phyloP scores from a whole-genome alignment of 371 early-diverging fungal genomes.

The Lichtheimia ramosa region DNA sequence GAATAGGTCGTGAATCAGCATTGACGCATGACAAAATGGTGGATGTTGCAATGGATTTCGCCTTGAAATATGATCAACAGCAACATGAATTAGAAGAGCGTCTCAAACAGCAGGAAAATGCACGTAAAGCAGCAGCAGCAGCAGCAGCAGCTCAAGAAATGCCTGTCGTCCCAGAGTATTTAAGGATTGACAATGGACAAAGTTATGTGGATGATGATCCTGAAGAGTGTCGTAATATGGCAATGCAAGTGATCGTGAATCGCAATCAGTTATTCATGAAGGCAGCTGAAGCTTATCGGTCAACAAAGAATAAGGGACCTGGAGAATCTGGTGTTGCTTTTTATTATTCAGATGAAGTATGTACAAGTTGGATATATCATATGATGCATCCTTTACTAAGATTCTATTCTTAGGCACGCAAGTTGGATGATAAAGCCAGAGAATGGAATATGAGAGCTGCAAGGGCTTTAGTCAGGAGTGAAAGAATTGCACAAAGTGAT shows the following conservation, averaged over 20 bases:
- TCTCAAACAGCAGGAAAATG: constrained; percentile 9
- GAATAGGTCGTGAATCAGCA: constrained; percentile 7
- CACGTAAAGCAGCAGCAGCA: constrained; percentile 6
- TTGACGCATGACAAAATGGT: constrained; percentile 24
- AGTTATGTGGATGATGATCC: constrained; percentile 63
- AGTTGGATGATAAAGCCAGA: constrained; percentile 58
- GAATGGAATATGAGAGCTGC: constrained; percentile 77
- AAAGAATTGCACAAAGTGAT: constrained; percentile 49
- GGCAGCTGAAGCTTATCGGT: constrained; percentile 59
- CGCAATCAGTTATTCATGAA: constrained; percentile 68
- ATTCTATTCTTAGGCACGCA: constrained; percentile 39
- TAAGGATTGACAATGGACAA: constrained; percentile 39
- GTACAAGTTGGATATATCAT: background rate
- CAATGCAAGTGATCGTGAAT: constrained; percentile 43
- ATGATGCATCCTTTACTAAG: background rate
- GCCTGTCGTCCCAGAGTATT: constrained; percentile 44
- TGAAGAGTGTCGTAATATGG: constrained; percentile 58
- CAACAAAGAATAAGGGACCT: constrained; percentile 47
- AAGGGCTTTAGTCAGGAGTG: constrained; percentile 57
- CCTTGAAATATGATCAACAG: constrained; percentile 34
- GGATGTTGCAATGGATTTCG: constrained; percentile 47
- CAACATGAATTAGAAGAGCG: constrained; percentile 31
- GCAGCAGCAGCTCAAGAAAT: constrained; percentile 12
- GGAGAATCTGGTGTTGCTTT: constrained; percentile 68
- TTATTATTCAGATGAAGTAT: constrained; percentile 64